Base-by-base conservation (phyloP, 2,329 filamentous ascomycete genomes). In the Trichoderma aggressivum region DNA sequence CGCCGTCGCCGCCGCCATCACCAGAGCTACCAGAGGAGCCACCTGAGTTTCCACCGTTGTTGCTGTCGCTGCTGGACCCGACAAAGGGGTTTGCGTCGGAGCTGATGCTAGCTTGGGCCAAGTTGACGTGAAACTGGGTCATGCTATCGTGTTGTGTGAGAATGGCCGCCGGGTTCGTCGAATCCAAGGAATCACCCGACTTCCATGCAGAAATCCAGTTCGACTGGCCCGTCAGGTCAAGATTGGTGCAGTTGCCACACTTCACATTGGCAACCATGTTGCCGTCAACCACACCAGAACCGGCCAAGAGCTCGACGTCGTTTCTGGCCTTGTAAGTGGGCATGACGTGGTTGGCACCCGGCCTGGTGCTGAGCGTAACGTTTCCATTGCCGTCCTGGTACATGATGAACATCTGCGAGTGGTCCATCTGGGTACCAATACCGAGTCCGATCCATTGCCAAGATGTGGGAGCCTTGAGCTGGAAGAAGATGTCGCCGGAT, bases 321-420 rank as follows among this genome's bases (percentile, higher is more conserved):
- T 82, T 80, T 7, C 82, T 79, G 1, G 78, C 75, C 2, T 80
- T 80, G 78, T 86, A 85, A 30, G 79, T 60, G 0, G 90, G 90
- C 80, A 82, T 79, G 43, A 77, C 73, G 73, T 90, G 82, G 8
- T 83, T 83, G 0, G 75, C 80, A 34, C 85, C 87, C 3, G 78
- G 75, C 26, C 90, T 86, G 1, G 88, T 84, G 73, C 88, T 90
- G 67, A 91, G 77, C 1, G 89, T 91, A 28, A 91, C 83, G 76
- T 91, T 90, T 72, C 86, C 86, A 4, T 75, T 74, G 71, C 87
- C 87, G 73, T 89, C 83, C 59, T 86, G 80, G 78, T 91, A 91
- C 74, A 91, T 82, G 75, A 91, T 74, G 76, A 91, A 90, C 71
- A 91, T 89, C 77, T 89, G 86, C 63, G 89, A 78, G 36, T 84